Evolutionary conservation across 2,329 filamentous ascomycete genomes (phyloP).

Genomic region (Penicillium sp.): DNA sequence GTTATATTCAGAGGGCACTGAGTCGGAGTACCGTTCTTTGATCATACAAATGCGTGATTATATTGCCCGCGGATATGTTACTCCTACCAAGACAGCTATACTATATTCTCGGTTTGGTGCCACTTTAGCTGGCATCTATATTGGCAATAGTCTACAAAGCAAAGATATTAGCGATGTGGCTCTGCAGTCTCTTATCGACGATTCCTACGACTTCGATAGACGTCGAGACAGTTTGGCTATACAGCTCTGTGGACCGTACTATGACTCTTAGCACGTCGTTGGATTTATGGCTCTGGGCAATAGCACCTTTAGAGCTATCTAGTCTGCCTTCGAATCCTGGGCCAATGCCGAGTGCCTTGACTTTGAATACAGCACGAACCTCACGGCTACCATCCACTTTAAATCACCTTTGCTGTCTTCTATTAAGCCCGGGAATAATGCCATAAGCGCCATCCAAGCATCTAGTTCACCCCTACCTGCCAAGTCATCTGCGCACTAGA

Average conservation of each 20-base stretch:
- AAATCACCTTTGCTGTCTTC: constrained; percentile 1
- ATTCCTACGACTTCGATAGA: constrained; percentile 23
- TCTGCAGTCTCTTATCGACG: constrained; percentile 30
- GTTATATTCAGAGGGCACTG: constrained; percentile 19
- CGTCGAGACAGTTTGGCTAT: constrained; percentile 35
- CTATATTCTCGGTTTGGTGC: background rate
- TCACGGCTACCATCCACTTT: background rate
- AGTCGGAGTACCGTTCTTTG: constrained; percentile 24
- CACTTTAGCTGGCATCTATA: background rate
- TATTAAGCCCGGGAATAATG: background rate
- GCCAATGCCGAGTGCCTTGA: background rate
- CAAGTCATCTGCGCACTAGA: background rate
- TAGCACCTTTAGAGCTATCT: constrained; percentile 1
- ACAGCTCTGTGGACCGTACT: constrained; percentile 38
- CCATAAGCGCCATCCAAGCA: background rate
- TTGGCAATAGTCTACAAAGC: background rate
- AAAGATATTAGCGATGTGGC: constrained; percentile 19
- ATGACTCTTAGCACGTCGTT: constrained; percentile 36
- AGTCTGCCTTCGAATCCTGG: constrained; percentile 1
- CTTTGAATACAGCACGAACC: background rate
- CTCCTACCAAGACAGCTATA: constrained; percentile 15
- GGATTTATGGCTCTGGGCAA: constrained; percentile 30
- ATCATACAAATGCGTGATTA: constrained; percentile 33
- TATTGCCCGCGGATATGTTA: constrained; percentile 24
- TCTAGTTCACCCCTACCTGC: background rate